Conservation (phyloP, 306 rosid genomes). For the Inga leiocalycina region DNA sequence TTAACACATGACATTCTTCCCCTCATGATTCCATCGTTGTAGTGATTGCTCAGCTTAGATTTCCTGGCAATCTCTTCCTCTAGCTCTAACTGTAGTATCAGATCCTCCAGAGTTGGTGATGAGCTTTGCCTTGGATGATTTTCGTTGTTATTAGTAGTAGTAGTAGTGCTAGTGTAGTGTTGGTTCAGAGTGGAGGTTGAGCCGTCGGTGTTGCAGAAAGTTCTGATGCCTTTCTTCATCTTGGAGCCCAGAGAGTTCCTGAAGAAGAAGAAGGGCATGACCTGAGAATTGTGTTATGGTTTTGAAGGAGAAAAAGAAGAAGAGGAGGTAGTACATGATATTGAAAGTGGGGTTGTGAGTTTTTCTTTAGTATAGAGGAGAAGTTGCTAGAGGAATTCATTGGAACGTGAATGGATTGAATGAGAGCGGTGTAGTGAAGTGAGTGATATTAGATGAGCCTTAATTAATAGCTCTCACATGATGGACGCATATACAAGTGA, state of each 20-base stretch:
- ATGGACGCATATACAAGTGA: conserved; percentile 1
- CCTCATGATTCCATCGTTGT: conserved; percentile 22
- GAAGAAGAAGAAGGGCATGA: conserved; percentile 71
- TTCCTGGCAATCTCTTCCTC: conserved; percentile 63
- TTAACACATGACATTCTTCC: conserved; percentile 71
- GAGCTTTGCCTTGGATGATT: conserved; percentile 26
- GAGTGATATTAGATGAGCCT: conserved; percentile 47
- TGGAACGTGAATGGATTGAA: conserved; percentile 69
- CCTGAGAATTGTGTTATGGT: conserved; percentile 21
- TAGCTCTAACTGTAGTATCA: conserved; percentile 56
- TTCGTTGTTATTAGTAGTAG: conserved; percentile 1
- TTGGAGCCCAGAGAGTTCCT: conserved; percentile 75
- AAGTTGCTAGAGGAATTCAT: conserved; percentile 20
- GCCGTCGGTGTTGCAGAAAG: conserved; percentile 65
- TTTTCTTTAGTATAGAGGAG: conserved; percentile 36
- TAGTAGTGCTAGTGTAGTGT: conserved; percentile 14
- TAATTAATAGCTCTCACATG: conserved; percentile 59
- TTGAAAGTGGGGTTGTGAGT: conserved; percentile 32
- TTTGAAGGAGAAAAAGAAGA: not conserved
- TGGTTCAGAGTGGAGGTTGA: conserved; percentile 79
- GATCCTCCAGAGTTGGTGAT: conserved; percentile 50
- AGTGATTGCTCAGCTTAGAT: conserved; percentile 28
- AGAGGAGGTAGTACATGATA: conserved; percentile 21
- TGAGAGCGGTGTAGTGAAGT: conserved; percentile 62
- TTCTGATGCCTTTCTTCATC: conserved; percentile 79